Evolutionary conservation across 169 alveolate species (phyloP), one percentile per base, ranked within the genome.

Genomic region (Plasmodium reichenowi): DNA sequence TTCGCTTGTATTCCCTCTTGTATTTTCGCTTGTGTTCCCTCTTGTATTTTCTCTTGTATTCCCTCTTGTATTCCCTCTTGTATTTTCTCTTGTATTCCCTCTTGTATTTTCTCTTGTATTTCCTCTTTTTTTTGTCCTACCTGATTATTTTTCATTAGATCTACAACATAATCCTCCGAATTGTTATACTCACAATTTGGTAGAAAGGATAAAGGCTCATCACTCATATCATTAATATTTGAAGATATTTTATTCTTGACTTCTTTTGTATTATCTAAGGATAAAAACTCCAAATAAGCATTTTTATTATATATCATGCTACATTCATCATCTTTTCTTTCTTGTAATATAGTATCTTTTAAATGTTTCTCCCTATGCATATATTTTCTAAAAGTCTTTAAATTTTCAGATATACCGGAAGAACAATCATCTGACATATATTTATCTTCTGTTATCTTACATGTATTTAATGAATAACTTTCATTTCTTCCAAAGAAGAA

Each of bases 401-500:
- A 54, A 83, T 83, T 83, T 10, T 38, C 47, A 15, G 85, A 68
- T 56, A 67, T 68, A 5, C 60, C 85, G 9, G 91, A 83, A 26
- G 60, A 26, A 26, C 59, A n/a, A 83, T 68, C 64, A 45, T 68
- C 73, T 12, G 66, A 26, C 29, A 56, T 8, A 50, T 83, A 74
- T 15, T 68, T 48, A 3, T 83, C 54, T 48, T 83, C 74, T 12
- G 80, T 67, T 62, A 48, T 54, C 38, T 83, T 83, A 52, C 17
- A 24, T 24, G 80, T 52, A 72, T 83, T 83, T 26, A 56, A 48
- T 6, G 91, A 67, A 22, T 54, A 32, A 6, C 24, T 72, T 17
- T 83, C 80, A 67, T 58, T 58, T 52, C 29, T 60, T 56, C 70
- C 85, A 72, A 83, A 83, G 17, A 78, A 24, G n/a, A 72, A 54